Conservation (phyloP, 2,329 filamentous ascomycete species). For the Intubia oerlemansii region DNA sequence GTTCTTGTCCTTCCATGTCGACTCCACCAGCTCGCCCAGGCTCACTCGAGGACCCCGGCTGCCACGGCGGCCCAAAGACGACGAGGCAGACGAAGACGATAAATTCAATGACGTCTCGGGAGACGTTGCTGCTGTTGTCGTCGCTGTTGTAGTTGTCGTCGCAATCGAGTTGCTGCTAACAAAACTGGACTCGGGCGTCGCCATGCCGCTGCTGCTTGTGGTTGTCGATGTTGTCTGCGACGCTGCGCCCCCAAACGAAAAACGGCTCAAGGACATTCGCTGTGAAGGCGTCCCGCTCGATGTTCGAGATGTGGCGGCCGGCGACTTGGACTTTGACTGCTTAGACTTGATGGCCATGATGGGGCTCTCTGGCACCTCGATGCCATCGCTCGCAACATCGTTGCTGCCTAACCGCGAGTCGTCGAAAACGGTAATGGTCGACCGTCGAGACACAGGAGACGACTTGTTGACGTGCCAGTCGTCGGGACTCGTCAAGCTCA, state of each 20-base stretch:
- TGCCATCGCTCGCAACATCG: slow-evolving; percentile 5
- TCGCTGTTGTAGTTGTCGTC: too few species aligned
- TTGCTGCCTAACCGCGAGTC: slow-evolving; percentile 12
- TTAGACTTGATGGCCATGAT: neutral
- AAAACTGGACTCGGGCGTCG: slow-evolving; percentile 15
- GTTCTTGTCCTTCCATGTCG: too few species aligned
- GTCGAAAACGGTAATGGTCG: slow-evolving; percentile 18
- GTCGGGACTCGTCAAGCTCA: slow-evolving; percentile 28
- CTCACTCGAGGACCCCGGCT: too few species aligned
- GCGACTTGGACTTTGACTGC: neutral
- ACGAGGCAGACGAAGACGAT: too few species aligned
- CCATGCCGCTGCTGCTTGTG: too few species aligned
- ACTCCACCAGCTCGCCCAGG: slow-evolving; percentile 5
- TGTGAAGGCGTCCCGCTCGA: slow-evolving; percentile 2
- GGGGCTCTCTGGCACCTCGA: slow-evolving; percentile 7
- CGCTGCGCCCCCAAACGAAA: slow-evolving; percentile 8
- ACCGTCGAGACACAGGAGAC: too few species aligned
- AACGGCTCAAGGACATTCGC: slow-evolving; percentile 7
- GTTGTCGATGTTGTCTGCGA: slow-evolving; percentile 13
- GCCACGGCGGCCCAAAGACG: too few species aligned
- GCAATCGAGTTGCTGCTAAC: neutral
- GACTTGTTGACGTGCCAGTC: slow-evolving; percentile 19
- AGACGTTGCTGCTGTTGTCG: too few species aligned
- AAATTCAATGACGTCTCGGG: too few species aligned
- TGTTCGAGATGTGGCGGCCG: too few species aligned